Percentiles rank a stretch among this genome's conserved stretches.
Evolutionary conservation across 495 filamentous ascomycete genomes (phyloP).

Genomic region (Trichoderma reesei): DNA sequence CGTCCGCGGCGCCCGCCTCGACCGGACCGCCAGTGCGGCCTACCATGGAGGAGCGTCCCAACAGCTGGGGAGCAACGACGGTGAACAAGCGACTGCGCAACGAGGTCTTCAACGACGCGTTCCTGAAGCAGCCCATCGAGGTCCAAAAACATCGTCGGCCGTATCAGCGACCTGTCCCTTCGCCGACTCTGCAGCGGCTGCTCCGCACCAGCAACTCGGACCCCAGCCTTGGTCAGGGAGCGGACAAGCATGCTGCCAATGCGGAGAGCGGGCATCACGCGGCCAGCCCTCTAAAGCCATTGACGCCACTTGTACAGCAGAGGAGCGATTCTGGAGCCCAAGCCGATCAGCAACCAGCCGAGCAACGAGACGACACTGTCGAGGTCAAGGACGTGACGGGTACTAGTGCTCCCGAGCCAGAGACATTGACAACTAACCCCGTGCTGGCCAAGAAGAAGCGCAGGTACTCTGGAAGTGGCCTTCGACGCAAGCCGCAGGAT

Average conservation of each 20-base stretch:
- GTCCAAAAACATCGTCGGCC: constrained; percentile 49
- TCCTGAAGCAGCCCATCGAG: constrained; percentile 67
- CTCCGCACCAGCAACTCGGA: constrained; percentile 28
- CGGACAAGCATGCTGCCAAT: not conserved
- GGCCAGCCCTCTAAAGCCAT: not conserved
- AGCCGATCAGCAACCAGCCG: constrained; percentile 4
- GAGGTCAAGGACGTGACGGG: constrained; percentile 38
- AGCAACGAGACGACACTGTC: not conserved
- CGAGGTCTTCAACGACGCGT: constrained; percentile 90
- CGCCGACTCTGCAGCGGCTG: constrained; percentile 29
- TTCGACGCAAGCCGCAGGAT: constrained; percentile 57
- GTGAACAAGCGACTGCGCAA: constrained; percentile 83
- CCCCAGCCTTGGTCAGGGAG: constrained; percentile 11
- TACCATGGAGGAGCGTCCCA: constrained; percentile 37
- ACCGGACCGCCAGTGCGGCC: constrained; percentile 22
- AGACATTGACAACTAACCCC: constrained; percentile 32
- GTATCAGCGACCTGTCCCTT: constrained; percentile 49
- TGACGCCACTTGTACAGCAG: constrained; percentile 18
- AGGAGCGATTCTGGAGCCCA: constrained; percentile 24
- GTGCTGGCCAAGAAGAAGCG: constrained; percentile 35
- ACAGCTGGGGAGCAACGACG: constrained; percentile 91
- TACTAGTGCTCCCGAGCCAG: constrained; percentile 47
- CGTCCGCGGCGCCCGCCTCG: constrained; percentile 7
- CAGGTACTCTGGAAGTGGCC: constrained; percentile 71
- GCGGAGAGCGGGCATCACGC: not conserved